Conservation (phyloP, 2,329 filamentous ascomycete genomes). For the Fusarium vanettenii region DNA sequence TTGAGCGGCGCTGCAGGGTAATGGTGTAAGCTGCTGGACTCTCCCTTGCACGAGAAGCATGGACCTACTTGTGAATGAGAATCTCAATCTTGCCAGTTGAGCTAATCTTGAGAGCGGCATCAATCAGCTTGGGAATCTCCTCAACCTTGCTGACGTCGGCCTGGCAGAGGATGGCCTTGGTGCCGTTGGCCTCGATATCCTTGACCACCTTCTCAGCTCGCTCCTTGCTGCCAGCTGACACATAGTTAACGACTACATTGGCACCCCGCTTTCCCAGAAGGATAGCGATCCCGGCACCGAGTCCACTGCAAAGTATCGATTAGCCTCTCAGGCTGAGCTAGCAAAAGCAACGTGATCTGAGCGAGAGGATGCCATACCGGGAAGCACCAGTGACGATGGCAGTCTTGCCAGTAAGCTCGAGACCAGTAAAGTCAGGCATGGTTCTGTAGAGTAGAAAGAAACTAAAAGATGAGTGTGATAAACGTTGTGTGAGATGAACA, state of each 20-base stretch:
- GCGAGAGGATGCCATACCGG: conserved; percentile 9
- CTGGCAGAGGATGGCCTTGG: conserved; percentile 30
- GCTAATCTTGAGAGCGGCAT: conserved; percentile 34
- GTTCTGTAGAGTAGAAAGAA: neutral
- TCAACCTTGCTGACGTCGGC: conserved; percentile 33
- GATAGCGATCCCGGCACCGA: conserved; percentile 34
- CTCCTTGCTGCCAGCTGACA: conserved; percentile 21
- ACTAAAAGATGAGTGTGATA: neutral
- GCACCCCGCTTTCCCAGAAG: conserved; percentile 32
- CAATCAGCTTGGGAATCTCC: conserved; percentile 33
- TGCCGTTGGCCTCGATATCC: conserved; percentile 26
- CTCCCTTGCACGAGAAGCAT: neutral
- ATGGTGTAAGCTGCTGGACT: neutral
- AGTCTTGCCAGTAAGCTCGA: conserved; percentile 40
- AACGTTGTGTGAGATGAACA: neutral
- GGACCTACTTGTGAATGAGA: conserved; percentile 37
- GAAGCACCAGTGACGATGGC: conserved; percentile 42
- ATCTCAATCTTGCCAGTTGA: conserved; percentile 41
- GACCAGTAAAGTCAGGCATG: conserved; percentile 31
- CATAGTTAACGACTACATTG: conserved; percentile 39
- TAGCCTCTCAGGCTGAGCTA: neutral
- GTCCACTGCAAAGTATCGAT: conserved; percentile 15
- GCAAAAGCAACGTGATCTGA: neutral
- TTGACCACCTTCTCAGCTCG: conserved; percentile 32
- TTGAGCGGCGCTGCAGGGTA: conserved; percentile 11